Conservation (phyloP, 2,329 filamentous ascomycete species). For the Paecilomyces fulvus region DNA sequence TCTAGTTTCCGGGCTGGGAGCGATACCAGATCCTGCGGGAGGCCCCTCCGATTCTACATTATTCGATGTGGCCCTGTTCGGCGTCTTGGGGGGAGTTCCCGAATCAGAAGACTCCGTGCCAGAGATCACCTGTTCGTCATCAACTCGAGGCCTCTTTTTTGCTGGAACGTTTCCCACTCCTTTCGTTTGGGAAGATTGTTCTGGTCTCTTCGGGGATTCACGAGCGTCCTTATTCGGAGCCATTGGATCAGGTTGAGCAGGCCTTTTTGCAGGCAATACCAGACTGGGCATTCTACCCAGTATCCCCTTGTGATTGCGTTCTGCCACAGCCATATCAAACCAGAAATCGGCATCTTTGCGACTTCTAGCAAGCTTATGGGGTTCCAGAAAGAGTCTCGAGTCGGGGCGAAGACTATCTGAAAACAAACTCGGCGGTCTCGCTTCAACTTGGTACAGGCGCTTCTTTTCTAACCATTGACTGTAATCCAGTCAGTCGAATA, state of each 20-base stretch:
- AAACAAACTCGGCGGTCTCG: background rate
- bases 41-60: background rate
- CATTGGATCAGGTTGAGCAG: background rate
- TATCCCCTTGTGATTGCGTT: background rate
- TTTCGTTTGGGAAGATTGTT: background rate
- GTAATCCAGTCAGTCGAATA: background rate
- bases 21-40: background rate
- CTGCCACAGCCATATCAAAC: slow-evolving; percentile 1
- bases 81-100: background rate
- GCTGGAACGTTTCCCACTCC: background rate
- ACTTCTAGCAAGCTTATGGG: background rate
- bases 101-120: background rate
- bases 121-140: background rate
- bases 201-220: background rate
- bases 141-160: background rate
- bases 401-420: background rate
- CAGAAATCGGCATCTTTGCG: slow-evolving; percentile 2
- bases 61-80: background rate
- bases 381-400: background rate
- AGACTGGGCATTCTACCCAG: slow-evolving; percentile 1
- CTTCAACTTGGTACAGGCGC: slow-evolving; percentile 2
- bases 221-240: background rate
- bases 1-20: background rate
- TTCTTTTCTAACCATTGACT: slow-evolving; percentile 7
- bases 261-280: background rate